Evolutionary conservation across 2,329 filamentous ascomycete species (phyloP), one percentile per base, ranked within the genome.

Genomic region (Sclerotinia trifoliorum): DNA sequence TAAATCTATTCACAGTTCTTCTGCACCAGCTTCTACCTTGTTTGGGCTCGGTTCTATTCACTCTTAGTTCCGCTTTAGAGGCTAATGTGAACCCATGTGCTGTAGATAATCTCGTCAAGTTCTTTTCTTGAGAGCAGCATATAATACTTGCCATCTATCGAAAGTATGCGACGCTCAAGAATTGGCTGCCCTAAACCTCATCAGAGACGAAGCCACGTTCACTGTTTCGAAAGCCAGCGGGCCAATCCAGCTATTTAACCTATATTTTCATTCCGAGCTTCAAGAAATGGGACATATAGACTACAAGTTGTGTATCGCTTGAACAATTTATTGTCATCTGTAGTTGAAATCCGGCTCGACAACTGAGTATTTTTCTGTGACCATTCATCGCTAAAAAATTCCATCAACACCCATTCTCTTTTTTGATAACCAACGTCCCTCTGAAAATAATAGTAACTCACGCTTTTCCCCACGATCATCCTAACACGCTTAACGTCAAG

Each of bases 61-160:
- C 39, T 42, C 39, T 17, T 15, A 42, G 4, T 15, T 17, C 39
- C 39, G 39, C 15, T 42, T 2, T 5, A 17, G 13, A 15, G 13
- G 15, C 4, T 5, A 42, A 42, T 6, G 13, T 42, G 39, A 5
- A 42, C 13, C 39, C 39, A 15, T 0, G 0, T 13, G 10, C 5
- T 13, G 19, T 0, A 21, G 2, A 3, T n/a, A 7, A 35, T n/a
- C 5, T 11, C 2, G 3, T 19, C 4, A 32, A 21, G 11, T 2
- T 6, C 2, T 11, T 55, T 35, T 19, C 2, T 3, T n/a, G 5
- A 32, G 3, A 54, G 3, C 15, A 32, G 17, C 10, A 21, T 54
- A 4, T 11, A 32, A 54, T 8, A 1, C 21, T 21, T 32, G 6
- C 51, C 21, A 21, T 5, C 11, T 0, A 52, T 51, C 21, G 11